These are phyloP conservation scores for Bigelowiella natans DNA, from an alignment of 78 protist species.

Conservation along the genomic window DNA sequence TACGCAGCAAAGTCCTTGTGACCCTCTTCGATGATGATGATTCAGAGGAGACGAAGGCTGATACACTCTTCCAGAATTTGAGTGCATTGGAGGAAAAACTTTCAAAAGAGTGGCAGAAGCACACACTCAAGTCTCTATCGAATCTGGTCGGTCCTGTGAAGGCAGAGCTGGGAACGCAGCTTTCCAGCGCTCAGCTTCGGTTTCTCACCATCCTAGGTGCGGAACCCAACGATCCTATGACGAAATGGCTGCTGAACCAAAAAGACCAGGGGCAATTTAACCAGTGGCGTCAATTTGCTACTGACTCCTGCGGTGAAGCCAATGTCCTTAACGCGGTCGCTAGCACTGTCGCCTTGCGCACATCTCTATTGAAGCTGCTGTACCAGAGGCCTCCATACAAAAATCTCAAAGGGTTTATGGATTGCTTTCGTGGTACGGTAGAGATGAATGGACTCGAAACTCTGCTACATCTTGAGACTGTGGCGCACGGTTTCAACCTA, in stretches of 20 bases:
- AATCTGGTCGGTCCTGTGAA: not conserved
- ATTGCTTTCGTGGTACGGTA: not conserved
- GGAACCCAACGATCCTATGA: not conserved
- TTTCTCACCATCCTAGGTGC: not conserved
- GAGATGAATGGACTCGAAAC: not conserved
- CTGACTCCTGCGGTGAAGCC: not conserved
- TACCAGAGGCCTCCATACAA: not conserved
- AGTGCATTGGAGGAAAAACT: not conserved
- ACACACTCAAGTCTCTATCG: not conserved
- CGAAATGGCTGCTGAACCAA: not conserved
- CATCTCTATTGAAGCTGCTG: not conserved
- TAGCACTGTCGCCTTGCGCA: not conserved
- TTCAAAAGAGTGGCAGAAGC: not conserved
- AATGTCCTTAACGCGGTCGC: not conserved
- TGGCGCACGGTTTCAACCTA: not conserved
- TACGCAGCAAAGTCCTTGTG: not conserved
- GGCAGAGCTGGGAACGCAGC: not conserved
- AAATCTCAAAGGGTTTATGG: not conserved
- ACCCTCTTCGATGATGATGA: not conserved
- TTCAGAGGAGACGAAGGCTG: not conserved
- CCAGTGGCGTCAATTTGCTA: not conserved
- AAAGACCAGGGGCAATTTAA: not conserved
- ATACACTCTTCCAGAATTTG: not conserved
- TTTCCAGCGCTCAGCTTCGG: not conserved
- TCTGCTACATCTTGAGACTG: not conserved